These are phyloP conservation scores for Suhomyces yuchorum DNA, from an alignment of 1,139 yeast species.

Conservation along the genomic window DNA sequence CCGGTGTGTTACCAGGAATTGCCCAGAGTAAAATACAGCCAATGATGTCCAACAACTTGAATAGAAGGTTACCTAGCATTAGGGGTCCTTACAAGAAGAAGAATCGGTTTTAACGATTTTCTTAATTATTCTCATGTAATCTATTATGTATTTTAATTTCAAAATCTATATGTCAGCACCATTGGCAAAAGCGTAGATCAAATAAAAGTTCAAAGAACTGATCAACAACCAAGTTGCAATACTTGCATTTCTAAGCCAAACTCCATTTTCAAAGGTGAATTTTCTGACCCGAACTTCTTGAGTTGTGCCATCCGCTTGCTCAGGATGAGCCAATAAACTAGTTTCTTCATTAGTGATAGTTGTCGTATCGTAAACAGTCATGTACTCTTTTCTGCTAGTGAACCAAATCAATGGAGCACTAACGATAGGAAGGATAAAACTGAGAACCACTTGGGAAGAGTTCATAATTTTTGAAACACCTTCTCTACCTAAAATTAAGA, in stretches of 20 bases:
- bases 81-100: constrained; percentile 47
- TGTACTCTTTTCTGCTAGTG: constrained; percentile 62
- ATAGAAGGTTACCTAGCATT: constrained; percentile 40
- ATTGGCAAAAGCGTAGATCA: constrained; percentile 64
- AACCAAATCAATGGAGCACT: constrained; percentile 79
- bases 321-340: constrained; percentile 13
- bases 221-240: constrained; percentile 71
- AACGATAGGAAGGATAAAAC: constrained; percentile 70
- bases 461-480: constrained; percentile 69
- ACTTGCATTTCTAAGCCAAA: constrained; percentile 54
- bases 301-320: constrained; percentile 2
- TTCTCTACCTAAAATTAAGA: constrained; percentile 59
- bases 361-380: constrained; percentile 49
- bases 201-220: constrained; percentile 69
- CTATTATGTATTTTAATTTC: constrained; percentile 13
- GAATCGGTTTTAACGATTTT: constrained; percentile 21
- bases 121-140: constrained; percentile 5
- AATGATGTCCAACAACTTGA: constrained; percentile 7
- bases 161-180: constrained; percentile 62
- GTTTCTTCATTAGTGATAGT: constrained; percentile 13
- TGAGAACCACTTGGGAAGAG: constrained; percentile 74
- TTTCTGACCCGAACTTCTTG: constrained; percentile 17
- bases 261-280: constrained; percentile 64
- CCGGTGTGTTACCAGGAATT: constrained; percentile 79
- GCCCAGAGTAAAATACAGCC: constrained; percentile 26